Base-by-base conservation (phyloP, 768 basidiomycete species). In the Russula brevipes region DNA sequence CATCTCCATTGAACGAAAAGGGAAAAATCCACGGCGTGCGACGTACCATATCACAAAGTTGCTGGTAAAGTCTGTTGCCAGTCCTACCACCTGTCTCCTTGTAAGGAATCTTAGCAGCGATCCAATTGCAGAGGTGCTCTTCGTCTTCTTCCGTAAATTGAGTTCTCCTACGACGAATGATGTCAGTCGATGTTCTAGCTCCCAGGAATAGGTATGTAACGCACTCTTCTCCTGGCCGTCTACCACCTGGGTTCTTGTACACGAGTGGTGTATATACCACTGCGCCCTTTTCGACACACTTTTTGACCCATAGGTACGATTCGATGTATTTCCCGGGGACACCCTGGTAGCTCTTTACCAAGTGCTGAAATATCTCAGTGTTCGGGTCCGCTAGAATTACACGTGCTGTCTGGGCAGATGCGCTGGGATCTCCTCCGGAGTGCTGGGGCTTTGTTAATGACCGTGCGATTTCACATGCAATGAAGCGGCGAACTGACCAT, bases 241-340 rank as follows among this genome's bases (percentile, higher is more conserved):
- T 79, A 4, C 90, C 90, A 14, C 90, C 90, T 8, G 88, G 88
- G 66, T 92, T 91, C 73, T 91, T 91, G 74, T 89, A 91, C 1
- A 90, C 84, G 41, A 89, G 75, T 0, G 88, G 89, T 1, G 89
- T 91, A 67, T 85, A 91, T 46, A 81, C 72, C 30, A 89, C 76
- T 7, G 79, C 69, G 2, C 85, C 82, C 64, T 80, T 85, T 68
- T 89, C 88, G 54, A 91, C 83, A 63, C 89, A 91, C 69, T 87
- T 88, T 75, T 89, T 89, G 54, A 92, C 86, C 90, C 90, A 92
- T 19, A 88, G 74, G 70, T 87, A 87, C 10, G 88, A 88, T 67
- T 92, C 90, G 52, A 92, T 84, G 65, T 86, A 87, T 72, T 90
- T 91, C 53, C 85, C 81, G 3, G 85, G 78, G 41, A 84, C 79